Percentiles rank a stretch among this genome's conserved stretches.
These are phyloP conservation scores for Apium graveolens DNA, from an alignment of 129 eudicot genomes.

Conservation along the genomic window DNA sequence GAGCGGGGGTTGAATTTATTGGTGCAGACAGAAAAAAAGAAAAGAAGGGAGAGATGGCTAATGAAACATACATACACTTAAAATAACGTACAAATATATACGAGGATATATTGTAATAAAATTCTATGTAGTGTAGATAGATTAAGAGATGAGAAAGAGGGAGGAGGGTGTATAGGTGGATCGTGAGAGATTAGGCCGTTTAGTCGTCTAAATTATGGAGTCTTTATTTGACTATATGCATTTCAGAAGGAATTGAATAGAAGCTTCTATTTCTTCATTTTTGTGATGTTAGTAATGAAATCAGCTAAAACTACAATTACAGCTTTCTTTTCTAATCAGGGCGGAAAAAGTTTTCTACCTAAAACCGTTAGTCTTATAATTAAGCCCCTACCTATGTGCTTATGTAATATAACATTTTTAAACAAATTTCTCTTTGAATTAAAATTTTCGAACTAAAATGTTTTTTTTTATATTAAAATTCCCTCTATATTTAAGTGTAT, in stretches of 20 bases:
- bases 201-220: neutral
- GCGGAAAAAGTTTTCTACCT: neutral
- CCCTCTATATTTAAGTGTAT: too few relatives aligned
- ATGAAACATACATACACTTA: neutral
- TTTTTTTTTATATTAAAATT: too few relatives aligned
- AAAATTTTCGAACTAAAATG: too few relatives aligned
- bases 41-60: neutral
- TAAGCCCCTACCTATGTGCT: too few relatives aligned
- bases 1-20: neutral
- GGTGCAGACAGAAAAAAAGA: neutral
- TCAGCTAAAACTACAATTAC: neutral
- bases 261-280: neutral
- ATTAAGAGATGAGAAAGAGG: neutral
- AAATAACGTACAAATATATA: neutral
- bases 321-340: neutral
- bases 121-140: neutral
- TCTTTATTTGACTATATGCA: neutral
- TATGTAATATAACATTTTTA: too few relatives aligned
- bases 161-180: neutral
- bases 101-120: neutral
- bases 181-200: neutral
- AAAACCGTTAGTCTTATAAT: neutral
- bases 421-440: too few relatives aligned
- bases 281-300: slow-evolving; percentile 4
- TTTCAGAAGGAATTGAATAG: neutral